Evolutionary conservation across 495 filamentous ascomycete species (phyloP), one percentile per base, ranked within the genome.

Genomic region (Hyphodiscus hymeniophilus): DNA sequence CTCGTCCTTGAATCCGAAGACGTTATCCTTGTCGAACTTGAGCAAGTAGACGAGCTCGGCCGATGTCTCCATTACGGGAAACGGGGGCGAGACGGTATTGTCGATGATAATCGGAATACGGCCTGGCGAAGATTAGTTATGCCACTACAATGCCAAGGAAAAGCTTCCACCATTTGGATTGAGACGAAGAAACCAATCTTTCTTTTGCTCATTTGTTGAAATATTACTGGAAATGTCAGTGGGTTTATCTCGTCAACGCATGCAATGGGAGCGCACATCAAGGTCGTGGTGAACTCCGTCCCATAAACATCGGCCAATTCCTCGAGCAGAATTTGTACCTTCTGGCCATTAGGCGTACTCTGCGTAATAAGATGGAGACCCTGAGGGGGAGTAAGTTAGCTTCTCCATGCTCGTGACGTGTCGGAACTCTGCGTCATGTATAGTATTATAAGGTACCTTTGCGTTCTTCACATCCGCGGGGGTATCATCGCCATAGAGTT

Each of bases 201-300:
- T 71, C 65, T 78, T 79, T 50, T 79, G 74, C 48, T 75, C 73
- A 44, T 76, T 75, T 44, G 70, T 79, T 41, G 62, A 64, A 38
- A 76, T 72, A 50, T 76, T 62, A 45, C 48, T 57, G 52, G 8
- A 17, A n/a, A 6, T 2, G 1, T n/a, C 34, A 35, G 40, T 40
- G 38, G 23, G 12, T 36, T 36, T 15, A 18, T 36, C 13, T 6
- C 6, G 13, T 15, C 4, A n/a, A 6, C 6, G 34, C 15, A 4
- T 18, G 17, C 3, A 5, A 16, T 20, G 35, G 13, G 35, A 34
- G n/a, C 13, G 26, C 3, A 48, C 47, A 77, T 71, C 7, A 76
- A 28, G 18, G 68, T 76, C 0, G 67, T 72, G 1, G 70, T 75
- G 68, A 71, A 78, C 42, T 70, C 52, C 7, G 65, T 71, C 20